Evolutionary conservation across 1,139 yeast species (phyloP).

Genomic region (Saccharomyces hybrid): DNA sequence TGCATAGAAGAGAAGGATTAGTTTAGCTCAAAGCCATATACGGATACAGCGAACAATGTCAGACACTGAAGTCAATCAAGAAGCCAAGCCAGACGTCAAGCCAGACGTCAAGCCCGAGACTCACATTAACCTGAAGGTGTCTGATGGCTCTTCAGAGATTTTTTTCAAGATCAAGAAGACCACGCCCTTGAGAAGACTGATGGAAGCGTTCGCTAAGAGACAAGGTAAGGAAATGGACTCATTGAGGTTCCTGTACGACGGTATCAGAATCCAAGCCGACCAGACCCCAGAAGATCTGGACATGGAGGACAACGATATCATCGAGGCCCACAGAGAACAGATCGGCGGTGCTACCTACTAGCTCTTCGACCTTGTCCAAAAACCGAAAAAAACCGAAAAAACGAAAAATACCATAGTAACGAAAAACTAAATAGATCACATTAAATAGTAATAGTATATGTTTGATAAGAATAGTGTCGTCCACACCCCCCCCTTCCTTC

Average conservation of each 20-base stretch:
- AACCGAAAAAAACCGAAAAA: not conserved
- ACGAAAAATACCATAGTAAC: not conserved
- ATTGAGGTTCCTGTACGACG: constrained; percentile 85
- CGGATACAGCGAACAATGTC: constrained; percentile 21
- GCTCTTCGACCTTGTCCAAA: not conserved
- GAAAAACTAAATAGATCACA: not conserved
- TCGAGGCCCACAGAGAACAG: constrained; percentile 97
- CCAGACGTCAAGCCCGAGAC: constrained; percentile 48
- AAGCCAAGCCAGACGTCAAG: constrained; percentile 31
- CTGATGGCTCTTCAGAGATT: constrained; percentile 89
- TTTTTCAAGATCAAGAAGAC: constrained; percentile 91
- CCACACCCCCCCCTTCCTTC: not conserved
- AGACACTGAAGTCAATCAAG: constrained; percentile 22
- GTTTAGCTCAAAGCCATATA: not conserved
- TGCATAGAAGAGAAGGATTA: not conserved
- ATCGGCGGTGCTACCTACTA: constrained; percentile 43
- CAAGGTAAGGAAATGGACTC: constrained; percentile 83
- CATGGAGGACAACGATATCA: constrained; percentile 89
- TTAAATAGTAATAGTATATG: not conserved
- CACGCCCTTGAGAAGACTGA: constrained; percentile 86
- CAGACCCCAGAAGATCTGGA: constrained; percentile 90
- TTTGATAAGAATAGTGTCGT: not conserved
- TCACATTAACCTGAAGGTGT: constrained; percentile 87
- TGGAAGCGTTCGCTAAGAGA: constrained; percentile 97
- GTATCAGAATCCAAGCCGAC: constrained; percentile 78